Evolutionary conservation across 371 early-diverging fungal species (phyloP).

Genomic region (Phascolomyces articulosus): DNA sequence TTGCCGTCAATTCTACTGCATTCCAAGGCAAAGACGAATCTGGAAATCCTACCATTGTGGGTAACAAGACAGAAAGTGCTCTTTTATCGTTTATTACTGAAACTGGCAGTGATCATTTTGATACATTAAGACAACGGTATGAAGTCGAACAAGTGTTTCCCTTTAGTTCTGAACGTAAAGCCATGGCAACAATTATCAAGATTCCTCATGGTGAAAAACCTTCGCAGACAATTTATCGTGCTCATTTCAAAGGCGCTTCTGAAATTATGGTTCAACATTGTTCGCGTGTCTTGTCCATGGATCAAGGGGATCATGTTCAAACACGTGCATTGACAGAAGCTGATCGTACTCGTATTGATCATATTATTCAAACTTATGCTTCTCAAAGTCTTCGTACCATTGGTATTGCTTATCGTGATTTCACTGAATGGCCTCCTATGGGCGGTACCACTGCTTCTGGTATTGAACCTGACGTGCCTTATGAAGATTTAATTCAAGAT

Average conservation of each 20-base stretch:
- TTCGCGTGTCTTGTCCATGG: slow-evolving; percentile 33
- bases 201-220: slow-evolving; percentile 30
- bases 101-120: slow-evolving; percentile 52
- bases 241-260: slow-evolving; percentile 87
- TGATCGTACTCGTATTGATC: slow-evolving; percentile 44
- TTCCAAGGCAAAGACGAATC: slow-evolving; percentile 63
- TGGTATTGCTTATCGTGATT: slow-evolving; percentile 74
- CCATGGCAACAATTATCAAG: slow-evolving; percentile 83
- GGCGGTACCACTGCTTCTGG: slow-evolving; percentile 72
- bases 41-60: slow-evolving; percentile 59
- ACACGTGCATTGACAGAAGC: slow-evolving; percentile 49
- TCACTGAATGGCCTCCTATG: slow-evolving; percentile 57
- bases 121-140: slow-evolving; percentile 46
- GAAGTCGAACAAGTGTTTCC: slow-evolving; percentile 68
- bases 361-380: slow-evolving; percentile 64
- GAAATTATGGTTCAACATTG: slow-evolving; percentile 73
- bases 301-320: slow-evolving; percentile 46
- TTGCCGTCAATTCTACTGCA: slow-evolving; percentile 75
- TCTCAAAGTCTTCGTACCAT: slow-evolving; percentile 68
- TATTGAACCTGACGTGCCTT: slow-evolving; percentile 25
- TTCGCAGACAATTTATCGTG: slow-evolving; percentile 49
- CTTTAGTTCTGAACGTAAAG: slow-evolving; percentile 85
- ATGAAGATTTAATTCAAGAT: slow-evolving; percentile 44
- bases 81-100: slow-evolving; percentile 67
- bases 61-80: slow-evolving; percentile 90